A percentile compares a stretch with the other conserved stretches of the same genome.
Evolutionary conservation across 768 basidiomycete species (phyloP).

Genomic region (Tubosaeta sp.): DNA sequence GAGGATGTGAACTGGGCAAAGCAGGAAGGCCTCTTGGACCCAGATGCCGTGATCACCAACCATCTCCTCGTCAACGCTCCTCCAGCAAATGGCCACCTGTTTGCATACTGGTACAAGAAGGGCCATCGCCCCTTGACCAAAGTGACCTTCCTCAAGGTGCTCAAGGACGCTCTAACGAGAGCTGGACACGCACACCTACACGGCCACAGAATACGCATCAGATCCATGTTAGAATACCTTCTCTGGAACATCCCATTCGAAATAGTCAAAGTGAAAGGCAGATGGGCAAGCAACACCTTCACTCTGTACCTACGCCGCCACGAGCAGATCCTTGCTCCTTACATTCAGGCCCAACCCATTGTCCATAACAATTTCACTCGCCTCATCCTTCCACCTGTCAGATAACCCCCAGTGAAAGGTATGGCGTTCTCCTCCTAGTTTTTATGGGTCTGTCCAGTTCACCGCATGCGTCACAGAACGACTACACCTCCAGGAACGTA

Average conservation of each 20-base stretch:
- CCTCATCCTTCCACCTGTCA: neutral
- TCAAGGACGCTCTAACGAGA: too few species aligned
- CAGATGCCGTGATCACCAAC: neutral
- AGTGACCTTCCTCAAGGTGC: conserved; percentile 12
- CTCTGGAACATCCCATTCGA: neutral
- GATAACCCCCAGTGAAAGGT: neutral
- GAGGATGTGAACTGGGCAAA: conserved; percentile 11
- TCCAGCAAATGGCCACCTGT: conserved; percentile 18
- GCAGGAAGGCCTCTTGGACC: conserved; percentile 9
- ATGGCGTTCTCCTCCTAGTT: neutral
- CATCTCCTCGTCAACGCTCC: conserved; percentile 30
- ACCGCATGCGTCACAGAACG: neutral
- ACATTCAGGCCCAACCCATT: neutral
- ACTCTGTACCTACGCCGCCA: neutral
- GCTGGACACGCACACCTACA: neutral
- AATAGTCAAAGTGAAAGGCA: neutral
- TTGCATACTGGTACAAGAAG: conserved; percentile 21
- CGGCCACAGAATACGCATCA: neutral
- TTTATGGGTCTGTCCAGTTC: neutral
- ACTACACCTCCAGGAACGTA: too few species aligned
- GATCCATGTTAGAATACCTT: neutral
- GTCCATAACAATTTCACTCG: neutral
- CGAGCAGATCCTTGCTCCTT: neutral
- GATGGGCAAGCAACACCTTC: neutral
- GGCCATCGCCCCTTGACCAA: conserved; percentile 25